phyloP scores from a whole-genome alignment of 1,139 yeast genomes.

The Taphrina pruni region DNA sequence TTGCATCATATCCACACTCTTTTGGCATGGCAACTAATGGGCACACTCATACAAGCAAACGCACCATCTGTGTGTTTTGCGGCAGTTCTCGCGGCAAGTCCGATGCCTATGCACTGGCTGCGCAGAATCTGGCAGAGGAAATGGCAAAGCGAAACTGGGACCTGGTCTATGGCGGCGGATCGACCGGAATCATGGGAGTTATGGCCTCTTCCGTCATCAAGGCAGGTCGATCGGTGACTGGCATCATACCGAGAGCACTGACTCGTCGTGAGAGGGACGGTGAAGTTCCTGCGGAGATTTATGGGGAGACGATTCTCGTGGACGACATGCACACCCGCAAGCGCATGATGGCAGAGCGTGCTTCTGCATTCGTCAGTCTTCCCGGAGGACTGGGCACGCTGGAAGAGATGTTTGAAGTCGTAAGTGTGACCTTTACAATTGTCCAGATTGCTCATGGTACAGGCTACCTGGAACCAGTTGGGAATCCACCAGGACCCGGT shows the following conservation, averaged over 20 bases:
- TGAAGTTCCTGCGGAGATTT: constrained; percentile 64
- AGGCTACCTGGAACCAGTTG: constrained; percentile 84
- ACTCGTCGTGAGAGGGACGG: constrained; percentile 71
- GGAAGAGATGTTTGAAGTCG: constrained; percentile 68
- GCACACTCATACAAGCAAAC: constrained; percentile 4
- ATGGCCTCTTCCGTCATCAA: constrained; percentile 78
- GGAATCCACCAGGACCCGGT: constrained; percentile 85
- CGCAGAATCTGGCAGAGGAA: constrained; percentile 24
- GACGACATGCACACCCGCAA: constrained; percentile 91
- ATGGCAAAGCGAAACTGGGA: constrained; percentile 35
- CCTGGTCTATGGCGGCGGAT: constrained; percentile 89
- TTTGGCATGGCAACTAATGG: constrained; percentile 10
- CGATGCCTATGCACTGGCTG: constrained; percentile 29
- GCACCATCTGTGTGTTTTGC: constrained; percentile 40
- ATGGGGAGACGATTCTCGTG: constrained; percentile 81
- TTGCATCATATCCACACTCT: constrained; percentile 1
- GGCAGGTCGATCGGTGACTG: constrained; percentile 70
- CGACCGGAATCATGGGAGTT: constrained; percentile 78
- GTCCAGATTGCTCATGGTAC: neutral
- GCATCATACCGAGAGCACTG: constrained; percentile 83
- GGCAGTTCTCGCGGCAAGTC: constrained; percentile 38
- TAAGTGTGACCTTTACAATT: neutral
- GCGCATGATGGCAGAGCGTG: constrained; percentile 81
- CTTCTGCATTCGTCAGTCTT: constrained; percentile 85
- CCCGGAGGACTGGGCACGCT: constrained; percentile 94